Evolutionary conservation across 106 monocot genomes (phyloP).

Genomic region (Xerophyta viscosa): DNA sequence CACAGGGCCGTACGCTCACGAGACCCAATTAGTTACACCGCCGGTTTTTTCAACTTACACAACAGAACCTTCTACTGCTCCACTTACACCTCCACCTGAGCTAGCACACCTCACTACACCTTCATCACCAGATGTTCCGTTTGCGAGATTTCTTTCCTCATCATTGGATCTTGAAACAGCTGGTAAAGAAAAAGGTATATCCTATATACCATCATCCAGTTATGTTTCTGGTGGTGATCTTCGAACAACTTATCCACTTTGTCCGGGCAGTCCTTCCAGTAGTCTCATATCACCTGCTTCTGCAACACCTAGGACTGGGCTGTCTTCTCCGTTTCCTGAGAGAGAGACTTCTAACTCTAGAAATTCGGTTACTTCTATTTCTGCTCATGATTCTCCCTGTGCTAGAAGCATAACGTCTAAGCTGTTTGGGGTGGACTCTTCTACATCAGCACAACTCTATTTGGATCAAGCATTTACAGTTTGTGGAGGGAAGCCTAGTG

Average conservation of each 20-base stretch:
- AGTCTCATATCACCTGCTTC: conserved; percentile 95
- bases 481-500: conserved; percentile 25
- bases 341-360: conserved; percentile 25
- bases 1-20: conserved; percentile 94
- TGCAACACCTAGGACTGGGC: conserved; percentile 70
- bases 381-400: conserved; percentile 35
- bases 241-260: conserved; percentile 74
- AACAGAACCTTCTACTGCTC: conserved; percentile 97
- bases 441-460: conserved; percentile 69
- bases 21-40: conserved; percentile 92
- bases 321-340: conserved; percentile 79
- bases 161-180: conserved; percentile 44
- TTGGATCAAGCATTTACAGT: conserved; percentile 34
- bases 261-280: conserved; percentile 85
- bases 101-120: conserved; percentile 91
- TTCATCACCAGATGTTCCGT: conserved; percentile 96
- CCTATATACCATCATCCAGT: conserved; percentile 39
- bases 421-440: conserved; percentile 40
- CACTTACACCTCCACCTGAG: conserved; percentile 92
- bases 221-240: conserved; percentile 47
- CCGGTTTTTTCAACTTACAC: conserved; percentile 99
- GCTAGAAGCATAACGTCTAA: conserved; percentile 41
- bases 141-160: conserved; percentile 82
- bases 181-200: conserved; percentile 35
- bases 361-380: conserved; percentile 43